These are phyloP conservation scores for Phytophthora sp. DNA, from an alignment of 352 stramenopile species.

Conservation along the genomic window DNA sequence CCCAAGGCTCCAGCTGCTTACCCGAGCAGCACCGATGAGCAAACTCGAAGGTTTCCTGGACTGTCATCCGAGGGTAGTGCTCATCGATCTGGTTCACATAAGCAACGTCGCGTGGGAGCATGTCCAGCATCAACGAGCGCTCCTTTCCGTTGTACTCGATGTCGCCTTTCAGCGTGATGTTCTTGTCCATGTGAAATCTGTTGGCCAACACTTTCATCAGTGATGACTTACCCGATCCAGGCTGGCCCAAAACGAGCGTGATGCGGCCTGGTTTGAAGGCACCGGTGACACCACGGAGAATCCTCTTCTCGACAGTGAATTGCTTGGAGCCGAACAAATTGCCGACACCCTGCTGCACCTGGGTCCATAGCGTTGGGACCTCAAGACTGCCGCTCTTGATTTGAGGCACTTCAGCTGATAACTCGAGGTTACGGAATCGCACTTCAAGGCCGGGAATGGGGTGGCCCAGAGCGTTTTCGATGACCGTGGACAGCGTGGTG, in stretches of 20 bases:
- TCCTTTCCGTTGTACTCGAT: slow-evolving; percentile 55
- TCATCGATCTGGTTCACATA: slow-evolving; percentile 58
- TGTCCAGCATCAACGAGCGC: slow-evolving; percentile 28
- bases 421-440: slow-evolving; percentile 54
- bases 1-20: slow-evolving; percentile 42
- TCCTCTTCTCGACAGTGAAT: slow-evolving; percentile 38
- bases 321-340: neutral
- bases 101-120: slow-evolving; percentile 47
- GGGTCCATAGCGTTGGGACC: slow-evolving; percentile 40
- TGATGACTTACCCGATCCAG: slow-evolving; percentile 31
- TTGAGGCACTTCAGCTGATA: slow-evolving; percentile 38
- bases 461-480: slow-evolving; percentile 50
- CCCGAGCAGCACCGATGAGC: slow-evolving; percentile 47
- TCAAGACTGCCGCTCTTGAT: slow-evolving; percentile 35
- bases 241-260: slow-evolving; percentile 55
- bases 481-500: slow-evolving; percentile 45
- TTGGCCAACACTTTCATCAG: slow-evolving; percentile 57
- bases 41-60: slow-evolving; percentile 66
- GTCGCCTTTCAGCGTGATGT: slow-evolving; percentile 47
- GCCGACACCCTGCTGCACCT: neutral
- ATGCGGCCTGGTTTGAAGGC: slow-evolving; percentile 54
- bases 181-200: slow-evolving; percentile 53
- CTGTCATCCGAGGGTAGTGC: slow-evolving; percentile 52
- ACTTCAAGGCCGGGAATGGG: slow-evolving; percentile 63
- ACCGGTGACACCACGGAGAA: slow-evolving; percentile 50